Conservation (phyloP, 257 asterid species). For the Solanum bukasovii region DNA sequence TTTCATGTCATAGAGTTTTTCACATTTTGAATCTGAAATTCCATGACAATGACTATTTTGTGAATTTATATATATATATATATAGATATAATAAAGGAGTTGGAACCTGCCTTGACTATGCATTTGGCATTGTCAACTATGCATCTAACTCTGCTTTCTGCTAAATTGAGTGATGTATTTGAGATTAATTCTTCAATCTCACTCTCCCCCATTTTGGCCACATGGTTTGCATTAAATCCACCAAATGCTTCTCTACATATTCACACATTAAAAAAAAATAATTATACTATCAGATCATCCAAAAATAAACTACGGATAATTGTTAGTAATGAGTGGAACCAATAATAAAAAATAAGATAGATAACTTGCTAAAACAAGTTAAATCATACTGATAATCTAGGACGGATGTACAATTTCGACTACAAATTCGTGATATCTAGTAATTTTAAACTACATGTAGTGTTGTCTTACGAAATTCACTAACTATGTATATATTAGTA, state of each 20-base stretch:
- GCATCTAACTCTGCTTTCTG: slow-evolving; percentile 73
- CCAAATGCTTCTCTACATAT: slow-evolving; percentile 49
- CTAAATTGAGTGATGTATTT: slow-evolving; percentile 43
- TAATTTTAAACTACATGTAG: background rate
- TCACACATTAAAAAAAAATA: background rate
- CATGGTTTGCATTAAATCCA: slow-evolving; percentile 56
- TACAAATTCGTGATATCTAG: accelerated
- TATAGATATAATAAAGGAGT: no score
- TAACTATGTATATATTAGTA: background rate
- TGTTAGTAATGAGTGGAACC: background rate
- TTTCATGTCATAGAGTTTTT: background rate
- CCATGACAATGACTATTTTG: background rate
- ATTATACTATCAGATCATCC: background rate
- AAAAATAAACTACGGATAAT: background rate
- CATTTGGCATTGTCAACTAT: slow-evolving; percentile 85
- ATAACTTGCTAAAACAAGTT: no score
- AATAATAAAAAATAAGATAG: background rate
- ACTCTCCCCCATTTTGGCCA: slow-evolving; percentile 71
- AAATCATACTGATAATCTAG: background rate
- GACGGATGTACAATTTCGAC: background rate
- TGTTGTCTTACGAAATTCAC: background rate
- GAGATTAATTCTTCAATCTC: slow-evolving; percentile 45
- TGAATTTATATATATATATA: background rate
- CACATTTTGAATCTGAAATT: background rate
- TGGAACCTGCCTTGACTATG: slow-evolving; percentile 50